A percentile compares a stretch with the other conserved stretches of the same genome.
Conservation (phyloP, 2,329 filamentous ascomycete species). For the Emmonsiellopsis sp. region DNA sequence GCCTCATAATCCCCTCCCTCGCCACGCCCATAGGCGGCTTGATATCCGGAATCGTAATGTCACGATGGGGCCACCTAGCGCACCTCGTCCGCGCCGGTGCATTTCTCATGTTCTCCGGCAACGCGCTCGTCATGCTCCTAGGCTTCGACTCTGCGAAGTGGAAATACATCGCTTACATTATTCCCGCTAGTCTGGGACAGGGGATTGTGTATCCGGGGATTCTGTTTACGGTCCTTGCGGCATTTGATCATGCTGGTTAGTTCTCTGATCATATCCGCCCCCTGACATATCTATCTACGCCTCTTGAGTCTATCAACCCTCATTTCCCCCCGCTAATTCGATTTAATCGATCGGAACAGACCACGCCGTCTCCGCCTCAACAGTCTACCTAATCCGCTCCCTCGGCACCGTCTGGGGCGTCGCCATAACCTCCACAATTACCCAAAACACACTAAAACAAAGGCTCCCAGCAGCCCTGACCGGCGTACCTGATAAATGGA, state of each 20-base stretch:
- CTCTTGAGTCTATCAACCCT: neutral
- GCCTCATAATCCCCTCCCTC: constrained; percentile 37
- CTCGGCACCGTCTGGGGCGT: constrained; percentile 57
- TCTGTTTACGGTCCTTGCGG: constrained; percentile 53
- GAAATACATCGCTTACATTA: constrained; percentile 38
- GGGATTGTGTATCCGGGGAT: constrained; percentile 40
- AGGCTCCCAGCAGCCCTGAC: constrained; percentile 45
- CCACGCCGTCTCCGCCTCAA: constrained; percentile 54
- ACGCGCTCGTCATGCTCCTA: constrained; percentile 31
- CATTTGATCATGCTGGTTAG: constrained; percentile 52
- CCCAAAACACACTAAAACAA: constrained; percentile 51
- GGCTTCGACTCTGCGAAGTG: constrained; percentile 33
- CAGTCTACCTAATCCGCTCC: constrained; percentile 54
- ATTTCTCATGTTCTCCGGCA: constrained; percentile 36
- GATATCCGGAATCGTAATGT: constrained; percentile 38
- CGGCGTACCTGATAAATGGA: constrained; percentile 48
- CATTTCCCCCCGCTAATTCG: neutral
- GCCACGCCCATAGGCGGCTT: constrained; percentile 37
- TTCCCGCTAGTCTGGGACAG: constrained; percentile 39
- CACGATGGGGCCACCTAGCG: constrained; percentile 36
- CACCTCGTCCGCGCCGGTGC: constrained; percentile 32
- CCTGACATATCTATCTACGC: too few relatives aligned
- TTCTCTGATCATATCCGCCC: neutral
- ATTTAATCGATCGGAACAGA: constrained; percentile 30
- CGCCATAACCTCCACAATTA: constrained; percentile 51